These are phyloP conservation scores for Plasmodium relictum DNA, from an alignment of 169 alveolate genomes.

Conservation along the genomic window DNA sequence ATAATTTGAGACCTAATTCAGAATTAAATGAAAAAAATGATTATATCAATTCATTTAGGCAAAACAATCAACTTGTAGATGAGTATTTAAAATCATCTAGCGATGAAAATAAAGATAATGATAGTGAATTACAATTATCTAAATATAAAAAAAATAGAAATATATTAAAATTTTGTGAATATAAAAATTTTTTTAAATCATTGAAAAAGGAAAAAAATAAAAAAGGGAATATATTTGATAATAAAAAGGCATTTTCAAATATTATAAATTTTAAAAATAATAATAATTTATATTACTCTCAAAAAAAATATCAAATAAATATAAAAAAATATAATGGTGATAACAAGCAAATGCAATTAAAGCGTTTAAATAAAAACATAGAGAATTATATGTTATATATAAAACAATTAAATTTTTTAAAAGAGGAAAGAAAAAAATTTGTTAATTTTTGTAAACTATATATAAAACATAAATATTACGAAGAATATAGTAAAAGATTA, in stretches of 20 bases:
- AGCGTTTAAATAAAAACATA: conserved; percentile 28
- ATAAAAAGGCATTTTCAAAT: background rate
- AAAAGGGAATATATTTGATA: background rate
- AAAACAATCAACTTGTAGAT: conserved; percentile 37
- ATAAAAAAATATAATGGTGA: conserved; percentile 19
- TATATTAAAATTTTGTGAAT: background rate
- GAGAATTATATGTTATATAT: conserved; percentile 22
- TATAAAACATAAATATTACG: conserved; percentile 35
- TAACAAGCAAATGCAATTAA: conserved; percentile 1
- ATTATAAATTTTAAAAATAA: background rate
- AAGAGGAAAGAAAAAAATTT: conserved; percentile 49
- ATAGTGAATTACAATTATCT: background rate
- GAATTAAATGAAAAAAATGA: conserved; percentile 47
- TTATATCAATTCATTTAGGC: conserved; percentile 39
- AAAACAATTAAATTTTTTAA: conserved; percentile 10
- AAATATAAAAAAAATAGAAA: background rate
- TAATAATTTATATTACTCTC: background rate
- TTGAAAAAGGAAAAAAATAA: background rate
- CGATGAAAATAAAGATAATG: conserved; percentile 26
- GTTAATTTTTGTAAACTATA: conserved; percentile 45
- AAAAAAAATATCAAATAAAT: background rate
- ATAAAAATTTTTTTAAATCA: background rate
- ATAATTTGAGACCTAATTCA: conserved; percentile 45
- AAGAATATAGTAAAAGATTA: conserved; percentile 32
- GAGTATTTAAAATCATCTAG: conserved; percentile 55